Evolutionary conservation across 192 early-diverging fungal genomes (phyloP).

Genomic region (Rhizophagus prolifer): DNA sequence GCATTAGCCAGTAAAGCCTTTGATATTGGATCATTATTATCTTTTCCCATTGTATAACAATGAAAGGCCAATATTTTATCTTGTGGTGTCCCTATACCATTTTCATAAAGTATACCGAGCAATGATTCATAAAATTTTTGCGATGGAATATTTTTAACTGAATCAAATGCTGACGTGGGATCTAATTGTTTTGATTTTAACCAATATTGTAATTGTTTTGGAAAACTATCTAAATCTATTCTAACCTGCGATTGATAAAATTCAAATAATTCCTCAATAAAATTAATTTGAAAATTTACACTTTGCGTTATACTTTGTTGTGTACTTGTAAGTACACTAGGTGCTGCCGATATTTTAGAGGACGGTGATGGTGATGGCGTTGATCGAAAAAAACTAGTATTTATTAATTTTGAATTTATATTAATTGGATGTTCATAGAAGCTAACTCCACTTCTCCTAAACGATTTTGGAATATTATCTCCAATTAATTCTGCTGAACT

Average conservation of each 20-base stretch:
- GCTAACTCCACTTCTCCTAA: not conserved
- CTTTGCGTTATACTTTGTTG: not conserved
- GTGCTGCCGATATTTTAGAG: too few species aligned
- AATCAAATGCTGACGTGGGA: not conserved
- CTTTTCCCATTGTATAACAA: not conserved
- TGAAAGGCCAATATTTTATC: not conserved
- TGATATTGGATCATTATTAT: not conserved
- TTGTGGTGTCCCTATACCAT: not conserved
- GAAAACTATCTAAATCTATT: not conserved
- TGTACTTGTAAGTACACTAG: too few species aligned
- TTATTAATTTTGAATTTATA: not conserved
- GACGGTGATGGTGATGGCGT: not conserved
- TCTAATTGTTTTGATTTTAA: not conserved
- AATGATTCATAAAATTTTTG: not conserved
- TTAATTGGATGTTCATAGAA: not conserved
- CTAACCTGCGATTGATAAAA: not conserved
- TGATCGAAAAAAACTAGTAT: not conserved
- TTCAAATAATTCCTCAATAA: not conserved
- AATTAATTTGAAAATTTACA: not conserved
- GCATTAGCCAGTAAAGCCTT: not conserved
- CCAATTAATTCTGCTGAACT: not conserved
- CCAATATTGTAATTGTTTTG: not conserved
- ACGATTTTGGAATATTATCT: not conserved
- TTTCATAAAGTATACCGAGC: not conserved
- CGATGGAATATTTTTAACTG: not conserved